phyloP scores from a whole-genome alignment of 2,329 filamentous ascomycete genomes.

The Diaporthe vexans region DNA sequence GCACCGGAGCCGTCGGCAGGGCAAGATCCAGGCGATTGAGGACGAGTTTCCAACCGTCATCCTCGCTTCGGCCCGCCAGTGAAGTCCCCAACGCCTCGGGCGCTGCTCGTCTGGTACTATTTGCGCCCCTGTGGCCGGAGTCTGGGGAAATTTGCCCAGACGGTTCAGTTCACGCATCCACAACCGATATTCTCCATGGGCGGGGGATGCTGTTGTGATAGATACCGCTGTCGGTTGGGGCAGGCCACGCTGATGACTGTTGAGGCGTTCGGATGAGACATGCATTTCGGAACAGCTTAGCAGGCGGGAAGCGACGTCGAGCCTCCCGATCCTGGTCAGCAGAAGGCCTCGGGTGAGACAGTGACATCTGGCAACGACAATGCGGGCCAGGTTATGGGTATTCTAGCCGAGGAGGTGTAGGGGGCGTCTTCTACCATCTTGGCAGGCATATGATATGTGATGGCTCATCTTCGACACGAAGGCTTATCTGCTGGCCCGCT shows the following conservation, averaged over 20 bases:
- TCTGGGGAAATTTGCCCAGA: neutral
- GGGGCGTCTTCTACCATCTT: neutral
- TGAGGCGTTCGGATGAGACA: constrained; percentile 35
- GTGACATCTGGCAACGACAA: constrained; percentile 20
- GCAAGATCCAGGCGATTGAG: constrained; percentile 5
- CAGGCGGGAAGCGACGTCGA: constrained; percentile 37
- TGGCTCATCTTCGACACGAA: neutral
- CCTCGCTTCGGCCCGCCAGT: constrained; percentile 31
- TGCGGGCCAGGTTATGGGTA: constrained; percentile 28
- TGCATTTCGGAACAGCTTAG: constrained; percentile 41
- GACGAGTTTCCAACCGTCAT: constrained; percentile 7
- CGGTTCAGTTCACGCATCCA: neutral
- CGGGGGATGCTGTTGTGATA: neutral
- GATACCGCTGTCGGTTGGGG: neutral
- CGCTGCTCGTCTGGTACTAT: neutral
- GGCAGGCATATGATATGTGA: constrained; percentile 25
- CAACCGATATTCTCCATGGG: neutral
- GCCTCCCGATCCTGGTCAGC: constrained; percentile 38
- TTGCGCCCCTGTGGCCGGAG: neutral
- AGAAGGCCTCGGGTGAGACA: constrained; percentile 38
- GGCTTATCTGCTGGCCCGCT: neutral
- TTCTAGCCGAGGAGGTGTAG: constrained; percentile 26
- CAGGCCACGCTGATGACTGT: neutral
- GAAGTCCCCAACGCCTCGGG: constrained; percentile 14
- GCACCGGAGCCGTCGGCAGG: constrained; percentile 7